Evolutionary conservation across 768 basidiomycete genomes (phyloP), one percentile per base, ranked within the genome.

Genomic region (Mycena metata): DNA sequence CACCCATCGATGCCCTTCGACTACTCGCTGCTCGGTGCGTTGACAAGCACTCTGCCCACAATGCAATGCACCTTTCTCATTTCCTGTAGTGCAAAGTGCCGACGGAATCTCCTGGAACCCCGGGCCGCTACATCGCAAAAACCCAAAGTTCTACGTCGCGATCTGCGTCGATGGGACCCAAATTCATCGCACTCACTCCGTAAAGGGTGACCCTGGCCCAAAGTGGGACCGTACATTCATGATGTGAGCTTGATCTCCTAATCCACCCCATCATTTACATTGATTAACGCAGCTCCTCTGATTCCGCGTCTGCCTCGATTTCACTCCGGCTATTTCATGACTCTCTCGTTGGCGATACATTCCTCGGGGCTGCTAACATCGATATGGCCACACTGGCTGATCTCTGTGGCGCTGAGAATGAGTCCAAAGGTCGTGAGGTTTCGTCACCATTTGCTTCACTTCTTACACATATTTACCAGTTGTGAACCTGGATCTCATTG

Each of bases 171-270:
- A 52, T 52, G 33, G 33, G 13, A 19, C 5, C 10, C 4, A 35
- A 19, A 52, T 52, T 15, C 50, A 52, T 52, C 50, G 50, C 26
- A 52, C 30, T 52, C 50, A 30, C 35, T 15, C 50, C 30, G 50
- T 52, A 24, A 19, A 11, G 50, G 50, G 50, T 9, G 33, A n/a
- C 16, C 50, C 10, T 52, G 12, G 13, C 9, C 12, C 30, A 5
- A 52, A 52, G n/a, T 52, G 50, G 50, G 33, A 33, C 19, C 15
- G 15, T n/a, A 52, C n/a, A 17, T 33, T 17, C 26, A 11, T 8
- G n/a, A 52, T 52, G 50, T 52, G 26, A 52, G 50, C 50, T 33
- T 7, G 3, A n/a, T 19, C 26, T 33, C 9, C 26, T 19, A 19
- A 30, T 52, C 50, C 50, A 33, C 19, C 50, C 50, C n/a, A n/a